Base-by-base conservation (phyloP, 2,329 filamentous ascomycete species). In the Microcera coccophila region DNA sequence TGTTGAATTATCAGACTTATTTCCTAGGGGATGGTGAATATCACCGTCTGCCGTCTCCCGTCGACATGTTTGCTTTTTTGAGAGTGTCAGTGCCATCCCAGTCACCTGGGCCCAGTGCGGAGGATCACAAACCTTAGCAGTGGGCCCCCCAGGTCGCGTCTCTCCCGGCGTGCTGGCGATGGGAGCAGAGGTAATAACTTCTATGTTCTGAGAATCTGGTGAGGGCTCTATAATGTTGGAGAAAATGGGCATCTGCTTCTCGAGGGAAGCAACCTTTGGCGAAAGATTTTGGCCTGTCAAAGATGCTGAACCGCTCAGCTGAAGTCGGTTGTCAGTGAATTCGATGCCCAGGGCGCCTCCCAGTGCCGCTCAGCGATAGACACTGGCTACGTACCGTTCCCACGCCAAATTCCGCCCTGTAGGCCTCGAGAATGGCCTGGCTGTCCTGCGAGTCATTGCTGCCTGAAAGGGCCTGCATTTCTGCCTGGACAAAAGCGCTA, bases 391-490 rank as follows among this genome's bases (percentile, higher is more conserved):
- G 56, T 61, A 72, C 69, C 59, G 59, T 54, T 36, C 59, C 64
- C 14, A 67, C 58, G 42, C 67, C 68, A 44, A 70, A 65, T 44
- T 67, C 58, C 16, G 55, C 59, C 47, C 62, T 64, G 49, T 70
- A 62, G 42, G 60, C 60, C 26, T 67, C 62, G 2, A 69, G 50
- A 19, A 73, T 57, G 19, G 61, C 57, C 56, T 73, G 70, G 59
- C 67, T 74, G 52, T 74, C 70, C 50, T 73, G 70, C 7, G 68
- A 65, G 41, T 70, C 68, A 45, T 61, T 57, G 43, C 45, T 56
- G 39, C 62, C 65, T 4, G 62, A 52, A 7, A 60, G 36, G 3
- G 49, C 58, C 45, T 44, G 53, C 11, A 54, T 50, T 16, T 61
- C 33, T 62, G 60, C 61, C 36, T 58, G 49, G 35, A 37, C 44